These are phyloP conservation scores for Gillenia trifoliata DNA, from an alignment of 306 rosid genomes.

Conservation along the genomic window DNA sequence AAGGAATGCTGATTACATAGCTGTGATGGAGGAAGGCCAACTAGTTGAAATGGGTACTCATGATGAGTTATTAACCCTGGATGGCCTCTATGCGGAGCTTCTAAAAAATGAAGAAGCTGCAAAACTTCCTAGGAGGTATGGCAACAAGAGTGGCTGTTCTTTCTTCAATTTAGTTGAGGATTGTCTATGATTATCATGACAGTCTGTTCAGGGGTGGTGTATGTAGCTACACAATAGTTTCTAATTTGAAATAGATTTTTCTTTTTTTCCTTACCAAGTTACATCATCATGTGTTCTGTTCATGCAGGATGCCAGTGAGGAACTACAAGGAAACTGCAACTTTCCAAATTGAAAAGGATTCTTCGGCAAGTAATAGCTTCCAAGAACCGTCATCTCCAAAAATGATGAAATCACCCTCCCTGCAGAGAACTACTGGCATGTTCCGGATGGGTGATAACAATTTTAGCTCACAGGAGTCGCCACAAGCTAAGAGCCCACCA, in stretches of 20 bases:
- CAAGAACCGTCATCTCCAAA: slow-evolving; percentile 97
- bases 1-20: slow-evolving; percentile 97
- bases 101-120: slow-evolving; percentile 96
- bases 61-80: slow-evolving; percentile 71
- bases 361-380: slow-evolving; percentile 77
- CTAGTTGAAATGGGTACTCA: slow-evolving; percentile 99
- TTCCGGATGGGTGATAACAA: slow-evolving; percentile 61
- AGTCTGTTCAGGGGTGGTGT: background rate
- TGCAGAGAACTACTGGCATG: slow-evolving; percentile 70
- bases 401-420: slow-evolving; percentile 90
- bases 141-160: slow-evolving; percentile 21
- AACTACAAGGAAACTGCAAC: slow-evolving; percentile 84
- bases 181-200: slow-evolving; percentile 7
- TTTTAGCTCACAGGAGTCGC: slow-evolving; percentile 78
- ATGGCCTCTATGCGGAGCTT: slow-evolving; percentile 95
- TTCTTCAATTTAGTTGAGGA: slow-evolving; percentile 7
- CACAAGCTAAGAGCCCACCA: slow-evolving; percentile 78
- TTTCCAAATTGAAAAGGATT: slow-evolving; percentile 96
- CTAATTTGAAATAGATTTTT: background rate
- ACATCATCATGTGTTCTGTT: slow-evolving; percentile 3
- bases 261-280: background rate
- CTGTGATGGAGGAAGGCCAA: slow-evolving; percentile 99
- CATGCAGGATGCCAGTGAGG: slow-evolving; percentile 83
- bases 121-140: slow-evolving; percentile 95
- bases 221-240: background rate